phyloP scores from a whole-genome alignment of 148 eudicot species.

The Camellia sinensis region DNA sequence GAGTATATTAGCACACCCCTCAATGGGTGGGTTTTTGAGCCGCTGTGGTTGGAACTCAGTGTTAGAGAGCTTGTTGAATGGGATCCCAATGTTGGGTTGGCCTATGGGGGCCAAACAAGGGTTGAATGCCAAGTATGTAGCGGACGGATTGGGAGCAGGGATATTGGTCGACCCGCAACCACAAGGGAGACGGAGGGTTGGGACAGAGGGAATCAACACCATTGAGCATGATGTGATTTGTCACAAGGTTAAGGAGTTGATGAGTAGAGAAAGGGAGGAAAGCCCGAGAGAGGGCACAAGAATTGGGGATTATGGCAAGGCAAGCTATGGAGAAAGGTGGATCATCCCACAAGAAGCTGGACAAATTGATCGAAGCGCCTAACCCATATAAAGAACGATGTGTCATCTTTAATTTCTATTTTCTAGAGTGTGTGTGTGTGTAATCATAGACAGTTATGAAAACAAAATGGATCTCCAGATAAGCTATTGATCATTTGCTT shows the following conservation, averaged over 20 bases:
- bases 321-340: constrained; percentile 3
- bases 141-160: constrained; percentile 8
- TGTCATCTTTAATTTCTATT: neutral
- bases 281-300: neutral
- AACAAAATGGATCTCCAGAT: too few species aligned
- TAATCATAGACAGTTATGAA: too few species aligned
- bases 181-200: neutral
- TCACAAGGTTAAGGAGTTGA: neutral
- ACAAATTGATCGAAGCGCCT: neutral
- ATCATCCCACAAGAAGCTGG: neutral
- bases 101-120: neutral
- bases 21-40: constrained; percentile 5
- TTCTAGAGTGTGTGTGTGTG: too few species aligned
- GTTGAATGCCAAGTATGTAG: constrained; percentile 1
- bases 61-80: neutral
- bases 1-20: constrained; percentile 1
- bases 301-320: neutral
- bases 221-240: neutral
- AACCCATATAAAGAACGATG: neutral
- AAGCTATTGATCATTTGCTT: too few species aligned
- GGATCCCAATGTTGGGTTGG: neutral
- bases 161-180: neutral
- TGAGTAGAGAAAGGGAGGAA: neutral
- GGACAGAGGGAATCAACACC: neutral
- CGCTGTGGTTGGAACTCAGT: constrained; percentile 6